Conservation (phyloP, 345 rosid species). For the Clausena lansium region DNA sequence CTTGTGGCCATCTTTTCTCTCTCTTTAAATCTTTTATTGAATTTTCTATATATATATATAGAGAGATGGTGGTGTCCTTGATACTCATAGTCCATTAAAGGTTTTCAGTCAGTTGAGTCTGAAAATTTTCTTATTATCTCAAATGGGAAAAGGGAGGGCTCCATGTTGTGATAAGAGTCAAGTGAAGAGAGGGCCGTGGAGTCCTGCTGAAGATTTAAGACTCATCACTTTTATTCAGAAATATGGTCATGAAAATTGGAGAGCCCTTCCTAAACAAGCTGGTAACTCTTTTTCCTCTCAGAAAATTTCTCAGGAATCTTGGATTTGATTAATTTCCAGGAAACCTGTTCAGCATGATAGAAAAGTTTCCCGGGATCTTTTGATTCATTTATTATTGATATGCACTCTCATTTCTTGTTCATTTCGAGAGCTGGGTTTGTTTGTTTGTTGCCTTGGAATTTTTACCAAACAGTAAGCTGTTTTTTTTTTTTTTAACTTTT, state of each 20-base stretch:
- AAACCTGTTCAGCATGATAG: neutral
- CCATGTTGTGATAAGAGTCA: slow-evolving; percentile 85
- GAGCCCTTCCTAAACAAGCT: slow-evolving; percentile 88
- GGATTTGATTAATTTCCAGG: neutral
- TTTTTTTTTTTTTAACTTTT: too few species aligned
- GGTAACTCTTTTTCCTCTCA: slow-evolving; percentile 36
- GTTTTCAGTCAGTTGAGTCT: neutral
- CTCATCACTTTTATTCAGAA: slow-evolving; percentile 78
- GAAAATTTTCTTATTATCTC: neutral
- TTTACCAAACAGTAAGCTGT: neutral
- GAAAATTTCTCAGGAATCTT: neutral
- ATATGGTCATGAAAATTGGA: slow-evolving; percentile 90
- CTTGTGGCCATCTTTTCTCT: slow-evolving; percentile 11
- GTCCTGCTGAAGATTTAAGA: slow-evolving; percentile 76
- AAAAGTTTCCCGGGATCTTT: neutral
- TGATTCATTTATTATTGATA: neutral
- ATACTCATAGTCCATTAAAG: neutral
- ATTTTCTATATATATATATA: neutral
- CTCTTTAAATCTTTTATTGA: neutral
- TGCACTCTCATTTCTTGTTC: neutral
- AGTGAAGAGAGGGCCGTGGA: slow-evolving; percentile 98
- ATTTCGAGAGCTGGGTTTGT: neutral
- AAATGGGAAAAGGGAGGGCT: slow-evolving; percentile 84
- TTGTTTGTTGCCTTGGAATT: neutral
- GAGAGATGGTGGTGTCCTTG: neutral